Evolutionary conservation across 495 filamentous ascomycete genomes (phyloP).

Genomic region (Tricharina praecox): DNA sequence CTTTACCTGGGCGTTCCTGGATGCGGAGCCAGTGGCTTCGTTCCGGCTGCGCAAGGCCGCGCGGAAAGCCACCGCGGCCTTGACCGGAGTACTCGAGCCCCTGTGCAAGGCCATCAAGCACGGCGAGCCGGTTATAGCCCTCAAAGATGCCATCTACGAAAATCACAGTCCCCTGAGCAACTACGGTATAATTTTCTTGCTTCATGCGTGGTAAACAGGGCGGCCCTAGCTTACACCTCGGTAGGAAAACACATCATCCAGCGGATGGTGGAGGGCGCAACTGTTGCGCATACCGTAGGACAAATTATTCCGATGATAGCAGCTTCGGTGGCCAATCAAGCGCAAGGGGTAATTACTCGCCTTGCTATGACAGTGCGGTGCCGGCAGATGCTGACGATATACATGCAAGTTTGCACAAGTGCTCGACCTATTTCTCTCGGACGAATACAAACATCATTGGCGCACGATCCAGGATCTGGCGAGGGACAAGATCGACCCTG

Average conservation of each 20-base stretch:
- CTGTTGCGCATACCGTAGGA: background rate
- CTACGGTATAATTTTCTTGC: slow-evolving; percentile 11
- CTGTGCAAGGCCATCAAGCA: background rate
- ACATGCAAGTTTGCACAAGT: slow-evolving; percentile 9
- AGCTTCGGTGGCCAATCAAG: slow-evolving; percentile 12
- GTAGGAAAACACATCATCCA: slow-evolving; percentile 1
- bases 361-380: background rate
- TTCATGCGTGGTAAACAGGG: no score
- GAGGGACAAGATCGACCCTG: background rate
- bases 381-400: background rate
- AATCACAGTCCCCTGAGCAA: background rate
- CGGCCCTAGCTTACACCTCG: no score
- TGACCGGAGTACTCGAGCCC: background rate
- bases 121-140: background rate
- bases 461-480: slow-evolving; percentile 12
- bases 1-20: slow-evolving; percentile 47
- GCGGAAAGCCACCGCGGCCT: slow-evolving; percentile 17
- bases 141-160: background rate
- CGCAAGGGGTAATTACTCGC: background rate
- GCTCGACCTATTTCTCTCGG: slow-evolving; percentile 19
- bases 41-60: slow-evolving; percentile 44
- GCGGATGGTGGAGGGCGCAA: background rate
- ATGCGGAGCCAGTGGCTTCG: slow-evolving; percentile 45
- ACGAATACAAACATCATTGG: slow-evolving; percentile 14
- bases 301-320: slow-evolving; percentile 1